Evolutionary conservation across 495 filamentous ascomycete species (phyloP), one percentile per base, ranked within the genome.

Genomic region (Neurospora hispaniola): DNA sequence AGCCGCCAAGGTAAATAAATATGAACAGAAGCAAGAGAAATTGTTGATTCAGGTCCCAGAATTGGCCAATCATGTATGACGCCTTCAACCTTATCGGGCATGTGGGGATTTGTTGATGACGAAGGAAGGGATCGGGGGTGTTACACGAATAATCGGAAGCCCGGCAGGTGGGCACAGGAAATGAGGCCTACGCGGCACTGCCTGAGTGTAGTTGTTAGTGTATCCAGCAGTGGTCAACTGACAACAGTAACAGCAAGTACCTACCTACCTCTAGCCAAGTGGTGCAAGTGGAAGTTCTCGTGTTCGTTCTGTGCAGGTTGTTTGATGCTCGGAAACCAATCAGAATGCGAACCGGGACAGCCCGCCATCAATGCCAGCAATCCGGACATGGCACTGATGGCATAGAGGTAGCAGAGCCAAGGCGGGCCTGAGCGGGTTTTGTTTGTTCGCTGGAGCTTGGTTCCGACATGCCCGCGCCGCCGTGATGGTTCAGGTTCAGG

Each of bases 121-220:
- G 35, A 38, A 38, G 39, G 35, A 6, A 38, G 4, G 10, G 23
- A 27, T 16, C 54, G 12, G 54, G 54, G 54, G 4, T 62, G 54
- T 35, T 62, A 12, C 23, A 66, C 27, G 31, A 18, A 16, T 23
- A 18, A 18, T 62, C 27, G 54, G 54, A 66, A 59, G 48, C 10
- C 48, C 48, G 48, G 48, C 48, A 59, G 54, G 54, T 66, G 54
- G 5, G 54, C 54, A 38, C 54, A 66, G 54, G 54, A 66, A 66
- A 66, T 66, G 54, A 66, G 14, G 23, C 31, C 54, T 31, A 66
- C 54, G 54, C 54, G 54, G 27, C 27, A 66, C 54, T 66, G 54
- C 14, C 14, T 10, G 54, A 9, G 35, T 35, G 27, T 1, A 18
- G 35, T 35, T 66, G 54, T 66, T 66, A 66, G 54, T 66, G 27